These are phyloP conservation scores for Podospora fimiseda DNA, from an alignment of 495 filamentous ascomycete genomes.

Conservation along the genomic window DNA sequence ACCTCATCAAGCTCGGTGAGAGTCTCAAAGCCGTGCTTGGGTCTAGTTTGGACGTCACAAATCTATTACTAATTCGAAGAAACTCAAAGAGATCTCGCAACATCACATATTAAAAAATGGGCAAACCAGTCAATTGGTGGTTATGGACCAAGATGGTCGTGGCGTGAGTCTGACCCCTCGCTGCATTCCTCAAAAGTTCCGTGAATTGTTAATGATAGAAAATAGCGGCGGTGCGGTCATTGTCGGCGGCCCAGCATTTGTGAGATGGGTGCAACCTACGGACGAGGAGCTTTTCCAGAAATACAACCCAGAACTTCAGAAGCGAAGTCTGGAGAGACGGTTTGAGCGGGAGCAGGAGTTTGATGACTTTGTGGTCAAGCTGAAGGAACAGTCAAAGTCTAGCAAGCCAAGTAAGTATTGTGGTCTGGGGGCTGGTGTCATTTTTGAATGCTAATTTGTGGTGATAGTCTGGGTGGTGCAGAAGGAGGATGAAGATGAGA, in stretches of 20 bases:
- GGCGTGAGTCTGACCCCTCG: constrained; percentile 24
- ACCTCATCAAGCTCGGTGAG: constrained; percentile 4
- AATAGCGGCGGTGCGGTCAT: constrained; percentile 59
- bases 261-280: constrained; percentile 72
- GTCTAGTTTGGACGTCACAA: constrained; percentile 8
- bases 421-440: not conserved
- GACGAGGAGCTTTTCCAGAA: constrained; percentile 87
- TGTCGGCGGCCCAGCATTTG: constrained; percentile 79
- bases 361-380: constrained; percentile 70
- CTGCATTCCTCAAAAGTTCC: not conserved
- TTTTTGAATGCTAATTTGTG: constrained; percentile 4
- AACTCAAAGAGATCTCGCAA: too few relatives aligned
- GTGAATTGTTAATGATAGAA: constrained; percentile 5
- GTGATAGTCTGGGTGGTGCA: constrained; percentile 72
- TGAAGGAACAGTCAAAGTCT: constrained; percentile 87
- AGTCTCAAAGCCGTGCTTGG: not conserved
- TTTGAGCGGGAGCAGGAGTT: constrained; percentile 73
- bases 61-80: not conserved
- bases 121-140: constrained; percentile 33
- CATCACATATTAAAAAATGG: constrained; percentile 12
- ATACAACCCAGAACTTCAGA: constrained; percentile 91
- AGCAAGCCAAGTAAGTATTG: constrained; percentile 65
- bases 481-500: constrained; percentile 51
- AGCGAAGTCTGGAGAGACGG: constrained; percentile 68
- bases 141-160: constrained; percentile 30